Conservation (phyloP, 2,329 filamentous ascomycete genomes). For the Acephala macrosclerotiorum region DNA sequence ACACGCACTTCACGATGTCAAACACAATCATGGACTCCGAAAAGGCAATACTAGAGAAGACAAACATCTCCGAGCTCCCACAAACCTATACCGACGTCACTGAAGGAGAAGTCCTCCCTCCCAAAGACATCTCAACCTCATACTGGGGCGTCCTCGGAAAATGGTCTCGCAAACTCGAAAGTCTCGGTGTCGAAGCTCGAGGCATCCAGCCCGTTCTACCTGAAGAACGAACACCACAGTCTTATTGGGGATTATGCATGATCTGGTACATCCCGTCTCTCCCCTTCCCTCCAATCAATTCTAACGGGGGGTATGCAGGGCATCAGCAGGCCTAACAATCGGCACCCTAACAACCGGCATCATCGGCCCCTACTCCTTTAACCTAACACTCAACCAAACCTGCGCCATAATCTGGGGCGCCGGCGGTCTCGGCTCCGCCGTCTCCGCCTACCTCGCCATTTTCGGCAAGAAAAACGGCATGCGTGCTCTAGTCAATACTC, state of each 20-base stretch:
- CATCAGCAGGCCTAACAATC: conserved; percentile 10
- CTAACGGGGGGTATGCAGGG: neutral
- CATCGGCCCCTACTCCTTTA: conserved; percentile 16
- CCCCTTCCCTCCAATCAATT: neutral
- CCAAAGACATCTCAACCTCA: neutral
- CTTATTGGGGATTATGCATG: conserved; percentile 13
- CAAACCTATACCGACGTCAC: neutral
- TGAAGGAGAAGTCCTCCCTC: neutral
- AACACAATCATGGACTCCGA: neutral
- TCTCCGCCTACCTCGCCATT: conserved; percentile 4
- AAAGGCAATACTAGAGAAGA: neutral
- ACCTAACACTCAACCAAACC: conserved; percentile 16
- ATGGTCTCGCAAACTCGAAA: conserved; percentile 11
- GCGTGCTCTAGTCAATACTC: conserved; percentile 1
- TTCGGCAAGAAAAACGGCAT: conserved; percentile 11
- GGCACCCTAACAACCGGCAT: conserved; percentile 6
- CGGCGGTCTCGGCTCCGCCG: neutral
- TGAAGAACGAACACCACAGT: conserved; percentile 13
- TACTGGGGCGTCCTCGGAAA: conserved; percentile 1
- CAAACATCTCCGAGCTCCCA: neutral
- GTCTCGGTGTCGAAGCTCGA: conserved; percentile 17
- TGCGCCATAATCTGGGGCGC: conserved; percentile 10
- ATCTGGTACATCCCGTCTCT: neutral
- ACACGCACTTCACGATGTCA: neutral
- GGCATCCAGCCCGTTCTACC: conserved; percentile 16